Evolutionary conservation across 2,329 filamentous ascomycete genomes (phyloP).

Genomic region (Paraphoma chrysanthemicola): DNA sequence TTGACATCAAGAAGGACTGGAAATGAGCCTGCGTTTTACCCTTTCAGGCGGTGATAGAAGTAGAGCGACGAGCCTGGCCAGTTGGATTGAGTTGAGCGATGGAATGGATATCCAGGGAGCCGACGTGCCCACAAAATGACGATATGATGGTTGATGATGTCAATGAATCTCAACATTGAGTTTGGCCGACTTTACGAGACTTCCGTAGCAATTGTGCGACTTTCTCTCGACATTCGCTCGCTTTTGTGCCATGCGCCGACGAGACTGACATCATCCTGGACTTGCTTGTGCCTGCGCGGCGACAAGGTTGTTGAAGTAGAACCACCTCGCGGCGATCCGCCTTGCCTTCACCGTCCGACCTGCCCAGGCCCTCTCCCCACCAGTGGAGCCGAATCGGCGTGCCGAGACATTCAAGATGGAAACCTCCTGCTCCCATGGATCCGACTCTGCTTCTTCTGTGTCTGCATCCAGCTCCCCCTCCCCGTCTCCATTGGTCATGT

Average conservation of each 20-base stretch:
- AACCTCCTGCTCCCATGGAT: conserved; percentile 55
- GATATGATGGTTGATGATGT: conserved; percentile 36
- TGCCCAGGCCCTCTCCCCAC: conserved; percentile 52
- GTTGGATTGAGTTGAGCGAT: conserved; percentile 12
- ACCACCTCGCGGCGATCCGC: conserved; percentile 55
- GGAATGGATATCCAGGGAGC: conserved; percentile 24
- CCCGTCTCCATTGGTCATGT: conserved; percentile 29
- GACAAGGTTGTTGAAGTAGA: conserved; percentile 33
- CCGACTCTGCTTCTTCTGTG: conserved; percentile 17
- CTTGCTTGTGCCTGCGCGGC: conserved; percentile 5
- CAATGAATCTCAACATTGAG: conserved; percentile 19
- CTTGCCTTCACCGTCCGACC: conserved; percentile 55
- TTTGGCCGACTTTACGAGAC: conserved; percentile 11
- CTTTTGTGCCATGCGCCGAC: not conserved
- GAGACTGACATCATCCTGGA: conserved; percentile 8
- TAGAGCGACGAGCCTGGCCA: conserved; percentile 7
- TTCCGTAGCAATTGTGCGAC: conserved; percentile 10
- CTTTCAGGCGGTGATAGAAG: not conserved
- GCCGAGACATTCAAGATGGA: conserved; percentile 57
- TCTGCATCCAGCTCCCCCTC: not conserved
- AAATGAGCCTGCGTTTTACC: conserved; percentile 48
- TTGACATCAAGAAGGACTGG: conserved; percentile 98
- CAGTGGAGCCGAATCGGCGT: conserved; percentile 44
- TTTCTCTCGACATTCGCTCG: conserved; percentile 7
- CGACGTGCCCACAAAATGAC: conserved; percentile 24